A percentile compares a stretch with the other conserved stretches of the same genome.
These are phyloP conservation scores for Nectriaceae sp. DNA, from an alignment of 2,329 filamentous ascomycete species.

Conservation along the genomic window DNA sequence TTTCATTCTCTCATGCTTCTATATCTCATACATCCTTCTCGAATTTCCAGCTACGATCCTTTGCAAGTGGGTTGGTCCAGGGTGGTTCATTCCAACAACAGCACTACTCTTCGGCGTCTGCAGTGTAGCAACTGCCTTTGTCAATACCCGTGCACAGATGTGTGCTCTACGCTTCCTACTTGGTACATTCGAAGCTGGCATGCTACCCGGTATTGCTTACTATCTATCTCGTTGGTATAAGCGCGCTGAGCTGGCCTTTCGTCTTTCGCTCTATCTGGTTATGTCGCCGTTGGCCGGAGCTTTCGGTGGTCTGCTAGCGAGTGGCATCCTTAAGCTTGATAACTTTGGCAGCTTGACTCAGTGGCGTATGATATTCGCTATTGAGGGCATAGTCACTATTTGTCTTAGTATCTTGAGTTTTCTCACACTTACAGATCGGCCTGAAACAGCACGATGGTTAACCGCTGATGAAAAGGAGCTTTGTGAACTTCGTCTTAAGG, in stretches of 20 bases:
- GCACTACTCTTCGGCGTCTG: conserved; percentile 59
- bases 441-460: conserved; percentile 67
- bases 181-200: conserved; percentile 64
- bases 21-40: conserved; percentile 65
- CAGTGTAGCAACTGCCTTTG: conserved; percentile 64
- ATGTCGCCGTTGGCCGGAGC: conserved; percentile 67
- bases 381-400: conserved; percentile 66
- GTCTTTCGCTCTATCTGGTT: conserved; percentile 64
- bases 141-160: conserved; percentile 46
- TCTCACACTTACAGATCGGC: conserved; percentile 65
- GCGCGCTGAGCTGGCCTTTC: conserved; percentile 62
- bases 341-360: conserved; percentile 54
- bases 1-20: conserved; percentile 60
- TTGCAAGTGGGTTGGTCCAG: conserved; percentile 66
- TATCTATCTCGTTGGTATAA: conserved; percentile 67
- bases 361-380: conserved; percentile 73
- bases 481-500: conserved; percentile 60
- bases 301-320: conserved; percentile 66
- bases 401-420: conserved; percentile 58
- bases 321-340: conserved; percentile 60
- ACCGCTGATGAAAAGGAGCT: conserved; percentile 62
- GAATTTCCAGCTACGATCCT: conserved; percentile 63
- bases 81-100: conserved; percentile 62
- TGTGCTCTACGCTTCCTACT: conserved; percentile 62
- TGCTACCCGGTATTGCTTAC: conserved; percentile 67